Evolutionary conservation across 1,284 basidiomycete genomes (phyloP), one percentile per base, ranked within the genome.

Genomic region (Trichosporon coremiiforme): DNA sequence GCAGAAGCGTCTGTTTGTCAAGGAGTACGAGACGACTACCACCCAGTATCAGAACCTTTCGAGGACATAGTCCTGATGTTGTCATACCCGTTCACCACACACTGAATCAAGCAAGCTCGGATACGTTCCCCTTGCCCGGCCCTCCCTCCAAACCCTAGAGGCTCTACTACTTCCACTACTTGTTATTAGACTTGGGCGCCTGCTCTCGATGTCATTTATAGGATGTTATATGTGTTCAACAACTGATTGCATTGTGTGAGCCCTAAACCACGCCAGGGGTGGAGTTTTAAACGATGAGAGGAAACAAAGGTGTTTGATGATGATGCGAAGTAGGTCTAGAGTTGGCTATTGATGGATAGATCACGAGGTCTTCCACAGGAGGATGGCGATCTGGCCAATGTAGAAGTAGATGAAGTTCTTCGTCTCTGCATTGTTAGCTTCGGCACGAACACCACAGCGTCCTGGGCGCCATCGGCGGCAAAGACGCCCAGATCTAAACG

Each of bases 351-450:
- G 8, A n/a, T 62, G 8, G 57, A 20, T 20, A 17, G 64, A 25
- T 69, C 75, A 84, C 67, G 83, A 93, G 85, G 92, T 94, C 86
- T 95, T 95, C 94, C 94, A 96, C 85, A 96, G 90, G 83, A 96
- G 89, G 84, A 96, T 89, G 71, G 94, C 94, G 74, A 94, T 89
- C 45, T 89, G 86, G 69, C 92, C 93, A 80, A 95, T 87, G 86
- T 95, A 95, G 85, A 95, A 95, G 87, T 96, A 97, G 85, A 97
- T 94, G 85, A 97, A 97, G 83, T 96, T 91, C 83, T 94, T 95
- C 74, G 94, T 94, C 88, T 96, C 94, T 95, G 85, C 29, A 67
- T 35, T 25, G 67, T 68, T 38, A 70, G 69, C 33, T 20, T 35
- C 6, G 15, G 7, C 31, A 3, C 9, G 36, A 12, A 25, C 25